Conservation (phyloP, 192 early-diverging fungal genomes). For the Coemansia sp. region DNA sequence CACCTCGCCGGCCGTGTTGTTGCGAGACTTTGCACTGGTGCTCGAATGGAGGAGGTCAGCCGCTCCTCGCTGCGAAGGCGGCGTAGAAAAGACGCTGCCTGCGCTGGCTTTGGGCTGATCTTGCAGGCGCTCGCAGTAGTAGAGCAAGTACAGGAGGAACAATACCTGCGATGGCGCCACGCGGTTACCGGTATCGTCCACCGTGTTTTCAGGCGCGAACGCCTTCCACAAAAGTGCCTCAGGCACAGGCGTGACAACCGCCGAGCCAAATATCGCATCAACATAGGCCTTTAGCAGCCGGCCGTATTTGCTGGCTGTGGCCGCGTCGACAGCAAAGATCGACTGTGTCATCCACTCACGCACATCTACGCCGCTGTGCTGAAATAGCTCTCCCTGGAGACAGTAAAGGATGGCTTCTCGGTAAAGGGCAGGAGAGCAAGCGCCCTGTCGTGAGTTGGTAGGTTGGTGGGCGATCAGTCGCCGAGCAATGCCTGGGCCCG, state of each 20-base stretch:
- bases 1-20: slow-evolving; percentile 5
- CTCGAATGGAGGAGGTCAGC: not conserved
- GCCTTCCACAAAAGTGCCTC: slow-evolving; percentile 35
- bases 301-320: slow-evolving; percentile 24
- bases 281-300: slow-evolving; percentile 47
- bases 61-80: slow-evolving; percentile 14
- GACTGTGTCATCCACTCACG: slow-evolving; percentile 45
- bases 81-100: slow-evolving; percentile 2
- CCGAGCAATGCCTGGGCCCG: slow-evolving; percentile 18
- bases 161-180: slow-evolving; percentile 42
- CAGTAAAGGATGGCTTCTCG: slow-evolving; percentile 29
- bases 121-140: slow-evolving; percentile 38
- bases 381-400: slow-evolving; percentile 40
- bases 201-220: slow-evolving; percentile 32
- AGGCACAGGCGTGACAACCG: slow-evolving; percentile 44
- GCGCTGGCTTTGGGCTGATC: slow-evolving; percentile 23
- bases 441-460: not conserved
- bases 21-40: slow-evolving; percentile 18
- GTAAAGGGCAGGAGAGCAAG: slow-evolving; percentile 11
- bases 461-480: slow-evolving; percentile 19
- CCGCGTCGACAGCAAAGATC: slow-evolving; percentile 14
- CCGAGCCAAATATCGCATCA: slow-evolving; percentile 32
- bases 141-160: slow-evolving; percentile 46
- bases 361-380: slow-evolving; percentile 47
- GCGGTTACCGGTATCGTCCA: not conserved